Base-by-base conservation (phyloP, 73 alveolate species). In the Tetrahymena borealis region DNA sequence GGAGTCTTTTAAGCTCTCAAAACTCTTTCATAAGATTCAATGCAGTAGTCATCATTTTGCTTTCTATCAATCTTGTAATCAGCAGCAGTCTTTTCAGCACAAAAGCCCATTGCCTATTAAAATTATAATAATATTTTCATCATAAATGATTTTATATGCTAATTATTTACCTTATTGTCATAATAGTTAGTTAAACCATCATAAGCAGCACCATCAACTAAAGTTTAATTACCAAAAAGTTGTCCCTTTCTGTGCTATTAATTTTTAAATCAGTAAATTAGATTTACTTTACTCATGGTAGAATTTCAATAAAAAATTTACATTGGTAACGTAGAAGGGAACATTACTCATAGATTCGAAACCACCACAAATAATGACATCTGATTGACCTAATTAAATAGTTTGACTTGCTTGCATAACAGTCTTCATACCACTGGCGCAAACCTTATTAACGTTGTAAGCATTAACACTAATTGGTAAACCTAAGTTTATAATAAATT, bases 1-100 rank as follows among this genome's bases (percentile, higher is more conserved):
- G 99, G 99, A 20, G 94, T 91, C 79, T 90, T 95, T 96, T 97
- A 96, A 77, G 99, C 98, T n/a, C 94, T 96, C 78, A 97, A 93
- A 20, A 98, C 97, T 16, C 95, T 90, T 31, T 93, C 91, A 95
- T 98, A 98, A 28, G 99, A 96, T 35, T 36, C 91, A 78, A 98
- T 90, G 40, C 99, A 96, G 85, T 39, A 97, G 38, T 95, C 96
- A 78, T 97, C 99, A 79, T 97, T 97, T 12, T 97, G 97, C 91
- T 95, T 97, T 78, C 99, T 90, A 20, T 98, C 78, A 91, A 96
- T 94, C 13, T 95, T 96, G 92, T 92, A 38, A 78, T 96, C 97
- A 38, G 91, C 78, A 93, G 78, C 60, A 36, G 96, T 94, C 94
- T 96, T 97, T 91, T 96, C 98, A 79, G 96, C 95, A 92, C 98